Base-by-base conservation (phyloP, 75 land plant species). In the Pinus tabuliformis region DNA sequence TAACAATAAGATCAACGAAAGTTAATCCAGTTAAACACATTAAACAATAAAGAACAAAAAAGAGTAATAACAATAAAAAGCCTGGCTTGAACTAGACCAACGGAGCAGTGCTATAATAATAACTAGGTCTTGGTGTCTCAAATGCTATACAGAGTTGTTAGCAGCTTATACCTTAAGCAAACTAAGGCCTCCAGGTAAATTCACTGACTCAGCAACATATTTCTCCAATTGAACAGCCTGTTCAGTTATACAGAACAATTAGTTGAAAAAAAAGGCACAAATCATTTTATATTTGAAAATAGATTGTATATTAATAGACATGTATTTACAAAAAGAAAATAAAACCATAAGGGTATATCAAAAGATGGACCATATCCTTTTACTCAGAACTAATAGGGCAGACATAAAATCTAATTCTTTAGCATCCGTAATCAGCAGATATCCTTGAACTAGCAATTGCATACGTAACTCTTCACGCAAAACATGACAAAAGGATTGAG, bases 81-180 rank as follows among this genome's bases (percentile, higher is more conserved):
- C 57, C 5, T 24, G 33, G 6, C 33, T 30, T 37, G 18, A 17
- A 68, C 17, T 28, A 21, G 33, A 30, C 76, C 22, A 26, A 5
- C 8, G 16, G 28, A 52, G 11, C 56, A 65, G n/a, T 16, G 2
- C 5, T 17, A 28, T 70, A 21, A 18, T 36, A 59, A 33, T 24
- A 75, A 39, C 39, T 36, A 21, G 16, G 3, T 64, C 54, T 70
- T 37, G 15, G 24, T 30, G 52, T 16, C 17, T 73, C 64, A 36
- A 30, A 49, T 26, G 42, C 75, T n/a, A 70, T 21, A 70, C 16
- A 49, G 9, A n/a, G n/a, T 45, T 75, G 58, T 15, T 62, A 74
- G 11, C 54, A 9, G 54, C 54, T 49, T 42, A 73, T 78, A 80
- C 86, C 85, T 78, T 85, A 7, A 77, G 61, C 56, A 85, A 70